Percentiles rank a stretch among this genome's conserved stretches.
These are phyloP conservation scores for Colletotrichum agaves DNA, from an alignment of 2,329 filamentous ascomycete genomes.

Conservation along the genomic window DNA sequence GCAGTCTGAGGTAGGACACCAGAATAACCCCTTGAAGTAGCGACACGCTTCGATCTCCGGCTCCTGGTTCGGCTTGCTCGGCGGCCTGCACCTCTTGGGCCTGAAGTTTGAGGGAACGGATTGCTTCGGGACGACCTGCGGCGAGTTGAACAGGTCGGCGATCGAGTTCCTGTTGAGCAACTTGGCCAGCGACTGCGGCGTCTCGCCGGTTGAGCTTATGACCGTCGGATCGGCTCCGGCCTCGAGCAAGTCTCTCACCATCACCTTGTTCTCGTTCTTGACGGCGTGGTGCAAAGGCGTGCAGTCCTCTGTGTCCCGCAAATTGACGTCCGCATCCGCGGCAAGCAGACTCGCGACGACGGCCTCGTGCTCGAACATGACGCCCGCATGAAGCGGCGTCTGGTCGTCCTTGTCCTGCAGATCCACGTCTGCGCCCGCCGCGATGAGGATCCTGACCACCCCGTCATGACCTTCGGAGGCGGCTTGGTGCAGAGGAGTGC, in stretches of 20 bases:
- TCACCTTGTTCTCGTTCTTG: constrained; percentile 36
- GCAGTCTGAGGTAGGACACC: constrained; percentile 35
- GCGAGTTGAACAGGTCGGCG: constrained; percentile 33
- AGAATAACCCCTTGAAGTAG: constrained; percentile 36
- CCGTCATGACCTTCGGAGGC: constrained; percentile 38
- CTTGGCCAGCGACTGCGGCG: constrained; percentile 32
- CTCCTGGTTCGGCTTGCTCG: constrained; percentile 33
- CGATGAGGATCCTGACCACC: constrained; percentile 32
- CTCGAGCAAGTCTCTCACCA: constrained; percentile 37
- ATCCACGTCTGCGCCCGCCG: constrained; percentile 39
- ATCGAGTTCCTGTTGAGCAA: constrained; percentile 32
- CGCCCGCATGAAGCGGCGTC: constrained; percentile 37
- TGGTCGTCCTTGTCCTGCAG: constrained; percentile 37
- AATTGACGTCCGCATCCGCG: constrained; percentile 34
- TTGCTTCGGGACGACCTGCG: constrained; percentile 32
- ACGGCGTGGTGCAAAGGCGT: constrained; percentile 39
- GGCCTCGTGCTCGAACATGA: constrained; percentile 39
- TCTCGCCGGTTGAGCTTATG: constrained; percentile 36
- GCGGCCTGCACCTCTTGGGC: constrained; percentile 19
- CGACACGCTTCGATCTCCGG: constrained; percentile 35
- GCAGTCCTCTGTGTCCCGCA: constrained; percentile 37
- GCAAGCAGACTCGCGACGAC: constrained; percentile 33
- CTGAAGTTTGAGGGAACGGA: constrained; percentile 21
- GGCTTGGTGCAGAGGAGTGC: constrained; percentile 38
- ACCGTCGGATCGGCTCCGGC: constrained; percentile 38